phyloP scores from a whole-genome alignment of 495 filamentous ascomycete genomes.

The Pseudoneurospora amorphoporcata region DNA sequence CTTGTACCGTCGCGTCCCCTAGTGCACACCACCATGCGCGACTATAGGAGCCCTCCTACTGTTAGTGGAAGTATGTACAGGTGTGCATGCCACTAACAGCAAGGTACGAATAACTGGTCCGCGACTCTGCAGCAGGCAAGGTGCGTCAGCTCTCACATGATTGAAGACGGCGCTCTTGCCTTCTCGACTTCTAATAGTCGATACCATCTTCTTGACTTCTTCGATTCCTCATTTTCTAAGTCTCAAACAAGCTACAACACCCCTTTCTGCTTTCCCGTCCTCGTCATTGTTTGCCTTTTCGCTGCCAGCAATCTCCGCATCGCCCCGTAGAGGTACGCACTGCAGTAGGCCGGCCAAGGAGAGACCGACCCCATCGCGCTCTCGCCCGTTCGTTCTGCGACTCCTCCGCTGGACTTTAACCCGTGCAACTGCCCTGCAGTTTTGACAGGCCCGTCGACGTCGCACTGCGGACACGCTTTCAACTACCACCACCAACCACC shows the following conservation, averaged over 20 bases:
- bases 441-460: neutral
- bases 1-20: neutral
- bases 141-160: neutral
- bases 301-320: neutral
- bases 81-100: neutral
- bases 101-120: neutral
- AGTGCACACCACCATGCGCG: neutral
- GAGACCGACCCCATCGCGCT: neutral
- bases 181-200: neutral
- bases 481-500: neutral
- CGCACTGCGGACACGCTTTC: neutral
- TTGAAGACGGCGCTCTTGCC: neutral
- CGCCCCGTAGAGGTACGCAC: neutral
- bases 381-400: neutral
- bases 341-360: neutral
- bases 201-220: neutral
- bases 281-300: neutral
- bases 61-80: neutral
- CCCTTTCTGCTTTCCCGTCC: neutral
- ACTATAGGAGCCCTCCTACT: neutral
- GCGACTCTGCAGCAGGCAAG: neutral
- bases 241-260: neutral
- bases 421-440: neutral
- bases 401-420: neutral
- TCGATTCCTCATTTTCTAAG: neutral